Evolutionary conservation across 208 protist species (phyloP).

Genomic region (Acanthamoeba royreba): DNA sequence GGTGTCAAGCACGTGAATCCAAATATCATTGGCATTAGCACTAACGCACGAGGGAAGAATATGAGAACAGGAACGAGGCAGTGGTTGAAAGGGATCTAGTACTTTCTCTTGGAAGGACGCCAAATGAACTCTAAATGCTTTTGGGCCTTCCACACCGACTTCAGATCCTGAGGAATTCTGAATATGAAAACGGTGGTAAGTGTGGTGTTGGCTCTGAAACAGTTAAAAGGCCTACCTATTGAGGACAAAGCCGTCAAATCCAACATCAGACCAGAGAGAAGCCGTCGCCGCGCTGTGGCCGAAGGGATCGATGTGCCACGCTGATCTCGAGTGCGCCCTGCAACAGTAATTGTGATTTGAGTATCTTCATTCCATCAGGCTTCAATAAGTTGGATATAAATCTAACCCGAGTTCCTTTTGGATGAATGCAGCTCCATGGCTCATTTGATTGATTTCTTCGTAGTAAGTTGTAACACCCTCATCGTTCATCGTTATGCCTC

Average conservation of each 20-base stretch:
- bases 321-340: background rate
- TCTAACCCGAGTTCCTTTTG: background rate
- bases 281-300: background rate
- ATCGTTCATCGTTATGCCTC: background rate
- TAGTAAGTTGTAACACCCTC: background rate
- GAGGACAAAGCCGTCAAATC: conserved; percentile 24
- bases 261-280: background rate
- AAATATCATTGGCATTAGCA: conserved; percentile 39
- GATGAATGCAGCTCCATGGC: background rate
- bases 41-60: too few relatives aligned
- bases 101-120: background rate
- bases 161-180: background rate
- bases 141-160: background rate
- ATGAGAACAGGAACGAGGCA: background rate
- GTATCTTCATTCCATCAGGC: too few relatives aligned
- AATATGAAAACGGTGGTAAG: background rate
- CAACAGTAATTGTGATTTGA: too few relatives aligned
- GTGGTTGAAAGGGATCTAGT: background rate
- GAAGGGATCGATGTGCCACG: conserved; percentile 29
- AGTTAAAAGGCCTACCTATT: too few relatives aligned
- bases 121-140: conserved; percentile 64
- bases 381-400: too few relatives aligned
- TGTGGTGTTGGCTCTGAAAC: too few relatives aligned
- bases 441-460: background rate
- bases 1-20: conserved; percentile 50